Conservation (phyloP, 768 basidiomycete genomes). For the Suillus fuscotomentosus region DNA sequence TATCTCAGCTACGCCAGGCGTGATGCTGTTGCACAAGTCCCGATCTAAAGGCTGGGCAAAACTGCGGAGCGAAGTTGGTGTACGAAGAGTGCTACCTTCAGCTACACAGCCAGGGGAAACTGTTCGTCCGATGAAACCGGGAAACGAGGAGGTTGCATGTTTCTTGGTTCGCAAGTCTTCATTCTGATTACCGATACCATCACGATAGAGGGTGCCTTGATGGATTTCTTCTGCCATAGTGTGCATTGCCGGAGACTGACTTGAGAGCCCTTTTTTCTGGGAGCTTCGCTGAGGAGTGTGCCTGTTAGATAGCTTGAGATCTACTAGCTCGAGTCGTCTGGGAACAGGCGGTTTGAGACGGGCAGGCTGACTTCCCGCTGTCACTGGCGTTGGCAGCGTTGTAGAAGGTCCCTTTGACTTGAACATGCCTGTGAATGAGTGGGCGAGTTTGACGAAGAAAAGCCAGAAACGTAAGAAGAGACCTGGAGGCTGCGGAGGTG, state of each 20-base stretch:
- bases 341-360: not conserved
- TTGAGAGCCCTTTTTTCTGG: not conserved
- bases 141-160: not conserved
- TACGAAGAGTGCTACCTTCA: not conserved
- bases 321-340: not conserved
- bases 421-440: conserved; percentile 4
- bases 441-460: conserved; percentile 2
- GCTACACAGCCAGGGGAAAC: not conserved
- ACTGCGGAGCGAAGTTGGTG: not conserved
- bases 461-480: conserved; percentile 4
- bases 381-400: conserved; percentile 2
- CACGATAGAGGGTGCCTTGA: not conserved
- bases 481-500: not conserved
- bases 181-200: not conserved
- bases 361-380: not conserved
- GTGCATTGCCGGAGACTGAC: not conserved
- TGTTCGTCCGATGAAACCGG: not conserved
- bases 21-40: not conserved
- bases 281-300: not conserved
- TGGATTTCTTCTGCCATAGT: not conserved
- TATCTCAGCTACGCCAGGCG: not conserved
- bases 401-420: not conserved
- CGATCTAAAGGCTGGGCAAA: not conserved
- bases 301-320: not conserved
- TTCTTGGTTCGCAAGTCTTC: not conserved